Evolutionary conservation across 352 stramenopile species (phyloP), one percentile per base, ranked within the genome.

Genomic region (Phytopythium helicoides): DNA sequence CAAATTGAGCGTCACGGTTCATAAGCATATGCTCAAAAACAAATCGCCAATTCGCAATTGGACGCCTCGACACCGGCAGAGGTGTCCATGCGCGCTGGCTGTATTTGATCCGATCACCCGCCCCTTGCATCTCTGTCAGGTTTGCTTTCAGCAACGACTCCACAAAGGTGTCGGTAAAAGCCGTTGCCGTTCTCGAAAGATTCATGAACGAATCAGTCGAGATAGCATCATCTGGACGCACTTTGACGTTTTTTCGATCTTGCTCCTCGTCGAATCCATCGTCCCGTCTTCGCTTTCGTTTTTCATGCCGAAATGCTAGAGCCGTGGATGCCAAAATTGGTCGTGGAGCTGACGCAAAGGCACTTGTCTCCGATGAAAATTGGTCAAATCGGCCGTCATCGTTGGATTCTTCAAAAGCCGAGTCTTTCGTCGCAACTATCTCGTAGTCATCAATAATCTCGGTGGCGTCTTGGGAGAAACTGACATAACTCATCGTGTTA

Each of bases 41-140:
- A 49, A 88, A 86, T 34, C 73, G 67, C 77, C 77, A 88, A 51
- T 88, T 88, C n/a, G 77, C 77, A 34, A 83, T 67, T 9, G 77
- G 77, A 28, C 77, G 83, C 55, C 70, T 76, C 40, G 71, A 76
- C 16, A 60, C 56, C 15, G 77, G 73, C n/a, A 88, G 61, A 6
- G 73, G 73, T 41, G 71, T 78, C 77, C 74, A 86, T 53, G 64
- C 76, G 26, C 67, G 68, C 19, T 78, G 71, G 45, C 68, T 59
- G 47, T 75, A 76, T 23, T 40, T 39, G 3, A 21, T 45, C 37
- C 19, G 54, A 39, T 39, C 39, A 47, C 60, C 68, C 22, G 60
- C 53, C 0, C 76, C 76, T 58, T 84, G 76, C 12, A 86, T 59
- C 2, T 68, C 76, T 33, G 58, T 62, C 6, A 68, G 65, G 16